Conservation (phyloP, 2,329 filamentous ascomycete genomes). For the Xylaria multiplex region DNA sequence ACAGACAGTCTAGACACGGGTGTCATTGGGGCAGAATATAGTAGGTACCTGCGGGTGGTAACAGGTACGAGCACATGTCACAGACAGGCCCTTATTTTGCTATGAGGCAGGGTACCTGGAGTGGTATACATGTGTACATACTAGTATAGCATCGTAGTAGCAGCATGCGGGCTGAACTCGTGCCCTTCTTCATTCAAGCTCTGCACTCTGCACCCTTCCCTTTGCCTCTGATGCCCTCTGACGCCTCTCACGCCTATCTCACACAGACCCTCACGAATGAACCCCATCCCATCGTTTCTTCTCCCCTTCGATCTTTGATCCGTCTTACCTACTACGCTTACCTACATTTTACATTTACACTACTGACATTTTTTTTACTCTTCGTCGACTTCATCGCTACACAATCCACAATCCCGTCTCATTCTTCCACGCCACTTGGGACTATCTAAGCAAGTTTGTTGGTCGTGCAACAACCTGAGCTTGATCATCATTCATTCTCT, state of each 20-base stretch:
- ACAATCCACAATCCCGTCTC: too few species aligned
- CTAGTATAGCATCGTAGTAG: too few species aligned
- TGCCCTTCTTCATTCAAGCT: slow-evolving; percentile 14
- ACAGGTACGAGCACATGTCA: slow-evolving; percentile 31
- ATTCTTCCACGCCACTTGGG: too few species aligned
- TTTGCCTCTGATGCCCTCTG: too few species aligned
- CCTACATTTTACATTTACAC: neutral
- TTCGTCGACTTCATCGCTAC: neutral
- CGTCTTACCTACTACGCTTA: slow-evolving; percentile 14
- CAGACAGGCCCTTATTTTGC: neutral
- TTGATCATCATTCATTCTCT: too few species aligned
- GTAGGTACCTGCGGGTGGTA: neutral
- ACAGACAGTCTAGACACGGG: neutral
- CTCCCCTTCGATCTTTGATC: slow-evolving; percentile 8
- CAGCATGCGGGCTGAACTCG: slow-evolving; percentile 8
- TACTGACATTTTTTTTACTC: too few species aligned
- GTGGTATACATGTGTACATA: too few species aligned
- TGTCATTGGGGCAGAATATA: slow-evolving; percentile 14
- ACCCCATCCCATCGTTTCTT: slow-evolving; percentile 8
- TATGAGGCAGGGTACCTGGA: too few species aligned
- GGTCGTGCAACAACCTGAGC: too few species aligned
- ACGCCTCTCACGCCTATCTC: too few species aligned
- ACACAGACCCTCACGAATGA: slow-evolving; percentile 26
- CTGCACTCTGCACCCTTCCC: too few species aligned
- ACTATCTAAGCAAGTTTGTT: too few species aligned